Evolutionary conservation across 257 asterid genomes (phyloP), one percentile per base, ranked within the genome.

Genomic region (Scutellaria barbata): DNA sequence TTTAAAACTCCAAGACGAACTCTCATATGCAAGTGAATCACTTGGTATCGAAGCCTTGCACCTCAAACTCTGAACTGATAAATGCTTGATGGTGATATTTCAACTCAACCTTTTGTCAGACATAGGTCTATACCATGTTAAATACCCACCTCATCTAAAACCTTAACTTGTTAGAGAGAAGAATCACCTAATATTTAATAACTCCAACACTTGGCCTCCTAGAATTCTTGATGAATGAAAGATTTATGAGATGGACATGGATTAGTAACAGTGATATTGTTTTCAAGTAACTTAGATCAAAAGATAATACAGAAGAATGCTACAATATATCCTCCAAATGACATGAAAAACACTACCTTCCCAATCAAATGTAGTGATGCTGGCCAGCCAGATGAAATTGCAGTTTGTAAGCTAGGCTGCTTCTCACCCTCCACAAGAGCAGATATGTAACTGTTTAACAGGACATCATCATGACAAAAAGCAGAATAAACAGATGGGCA

Each of bases 321-420:
- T 41, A 20, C 63, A 48, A 18, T 37, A 3, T 61, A 71, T 61
- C 14, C 67, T 43, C 58, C 47, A 33, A 37, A 61, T 7, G 63
- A 37, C 2, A 25, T 42, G 58, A 12, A 10, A 66, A 45, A n/a
- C 0, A 53, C 22, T 83, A 91, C 99, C 99, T 94, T 94, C 75
- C 99, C 99, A 76, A 94, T 94, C 80, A 94, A 83, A 85, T 94
- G 99, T 60, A 94, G 75, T 12, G 99, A 89, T 37, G 96, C 96
- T 55, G 98, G 98, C 99, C 99, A 94, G 56, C 96, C 96, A 39
- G 89, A 84, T 7, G 84, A 81, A 72, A 89, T 63, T 73, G 96
- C 96, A 39, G 77, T 69, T 72, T 91, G 85, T 82, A 94, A 81
- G 81, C 81, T 77, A 69, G 88, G 88, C 68, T 80, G 84, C 77